Evolutionary conservation across 352 stramenopile genomes (phyloP).

Genomic region (Globisporangium polare): DNA sequence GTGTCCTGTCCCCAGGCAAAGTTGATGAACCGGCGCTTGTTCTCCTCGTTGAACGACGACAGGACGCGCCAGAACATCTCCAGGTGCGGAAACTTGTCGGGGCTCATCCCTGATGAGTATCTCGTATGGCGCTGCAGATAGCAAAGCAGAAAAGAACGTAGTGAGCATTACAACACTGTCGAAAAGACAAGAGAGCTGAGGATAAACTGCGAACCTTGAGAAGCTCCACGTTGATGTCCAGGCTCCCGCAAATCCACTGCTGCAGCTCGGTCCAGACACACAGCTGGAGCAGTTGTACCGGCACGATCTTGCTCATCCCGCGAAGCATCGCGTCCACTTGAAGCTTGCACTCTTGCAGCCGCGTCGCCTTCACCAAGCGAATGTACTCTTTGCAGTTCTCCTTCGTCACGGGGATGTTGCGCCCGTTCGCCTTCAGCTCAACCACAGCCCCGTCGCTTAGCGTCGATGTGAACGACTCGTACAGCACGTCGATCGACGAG

Average conservation of each 20-base stretch:
- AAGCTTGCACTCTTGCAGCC: slow-evolving; percentile 67
- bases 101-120: slow-evolving; percentile 76
- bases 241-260: slow-evolving; percentile 73
- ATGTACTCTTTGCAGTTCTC: slow-evolving; percentile 73
- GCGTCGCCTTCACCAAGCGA: slow-evolving; percentile 48
- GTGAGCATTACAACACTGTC: slow-evolving; percentile 2
- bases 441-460: slow-evolving; percentile 63
- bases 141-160: slow-evolving; percentile 14
- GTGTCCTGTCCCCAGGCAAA: slow-evolving; percentile 85
- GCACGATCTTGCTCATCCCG: slow-evolving; percentile 67
- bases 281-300: slow-evolving; percentile 60
- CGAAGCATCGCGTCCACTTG: slow-evolving; percentile 75
- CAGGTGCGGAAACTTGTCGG: slow-evolving; percentile 64
- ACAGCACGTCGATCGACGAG: slow-evolving; percentile 32
- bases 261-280: slow-evolving; percentile 78
- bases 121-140: slow-evolving; percentile 67
- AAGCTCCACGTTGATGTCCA: slow-evolving; percentile 70
- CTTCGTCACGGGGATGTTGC: slow-evolving; percentile 55
- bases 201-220: slow-evolving; percentile 55
- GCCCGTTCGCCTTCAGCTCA: slow-evolving; percentile 50
- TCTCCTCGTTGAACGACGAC: slow-evolving; percentile 53
- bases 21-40: slow-evolving; percentile 82
- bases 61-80: slow-evolving; percentile 78
- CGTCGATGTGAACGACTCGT: slow-evolving; percentile 69
- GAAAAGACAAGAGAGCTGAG: background rate